Base-by-base conservation (phyloP, 805 yeast genomes). In the Wickerhamomyces kurtzmanii region DNA sequence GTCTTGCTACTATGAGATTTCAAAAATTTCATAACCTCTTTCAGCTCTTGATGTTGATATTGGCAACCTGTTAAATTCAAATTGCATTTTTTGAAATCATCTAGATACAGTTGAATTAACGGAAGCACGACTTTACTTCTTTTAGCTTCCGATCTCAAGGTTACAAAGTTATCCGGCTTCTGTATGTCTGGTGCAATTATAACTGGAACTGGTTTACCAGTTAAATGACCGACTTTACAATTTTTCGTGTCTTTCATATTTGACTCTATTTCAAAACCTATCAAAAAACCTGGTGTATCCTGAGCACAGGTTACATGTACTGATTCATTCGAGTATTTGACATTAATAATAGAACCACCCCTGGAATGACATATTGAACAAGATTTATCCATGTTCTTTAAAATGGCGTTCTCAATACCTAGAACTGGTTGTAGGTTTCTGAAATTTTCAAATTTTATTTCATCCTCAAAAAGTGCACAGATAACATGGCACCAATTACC, bases 401-500 rank as follows among this genome's bases (percentile, higher is more conserved):
- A 34, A 14, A 52, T 39, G 6, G 46, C 35, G 12, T 31, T 32
- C 8, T 45, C 55, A 0, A 61, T 40, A 3, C 71, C 70, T 15
- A 51, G 40, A 6, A 66, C 50, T 0, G 76, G 77, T 36, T 73
- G 76, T 36, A 75, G 27, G 10, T 51, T 24, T 13, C 44, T 33
- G 1, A 59, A 19, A 35, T 63, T 55, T 0, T 62, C 71, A 43
- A 65, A 71, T 17, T 49, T 51, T 5, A 65, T 46, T n/a, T 57
- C 53, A 5, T 67, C 52, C 17, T 58, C 55, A 45, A 75, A 75
- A 0, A 80, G 27, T 0, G 87, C 76, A 53, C 96, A 86, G 3
- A 70, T 35, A 3, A 78, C 55, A 56, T 86, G 96, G 19, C 75
- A 73, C 96, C 96, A 86, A 32, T 64, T 60, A 1, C 82, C 82